Conservation (phyloP, 2,329 filamentous ascomycete genomes). For the Ophiosphaerella narmari region DNA sequence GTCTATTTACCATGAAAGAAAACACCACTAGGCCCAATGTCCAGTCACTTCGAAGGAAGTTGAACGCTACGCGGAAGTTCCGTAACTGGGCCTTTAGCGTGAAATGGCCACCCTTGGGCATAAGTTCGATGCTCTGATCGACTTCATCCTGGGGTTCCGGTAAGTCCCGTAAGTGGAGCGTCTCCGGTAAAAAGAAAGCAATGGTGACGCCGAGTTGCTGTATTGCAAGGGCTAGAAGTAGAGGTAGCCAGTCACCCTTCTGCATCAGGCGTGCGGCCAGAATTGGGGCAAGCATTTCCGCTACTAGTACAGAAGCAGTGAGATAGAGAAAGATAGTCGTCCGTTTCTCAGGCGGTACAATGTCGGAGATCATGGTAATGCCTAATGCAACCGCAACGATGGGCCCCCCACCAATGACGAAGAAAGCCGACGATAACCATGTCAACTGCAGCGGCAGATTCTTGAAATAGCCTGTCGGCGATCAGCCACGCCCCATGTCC, state of each 20-base stretch:
- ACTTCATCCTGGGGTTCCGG: constrained; percentile 28
- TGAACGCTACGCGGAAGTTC: constrained; percentile 46
- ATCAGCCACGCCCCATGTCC: constrained; percentile 8
- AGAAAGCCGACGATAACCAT: constrained; percentile 54
- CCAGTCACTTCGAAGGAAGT: constrained; percentile 48
- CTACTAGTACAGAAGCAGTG: constrained; percentile 37
- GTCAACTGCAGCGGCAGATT: constrained; percentile 52
- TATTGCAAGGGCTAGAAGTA: constrained; percentile 36
- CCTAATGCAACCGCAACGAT: constrained; percentile 54
- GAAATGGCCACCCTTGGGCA: constrained; percentile 18
- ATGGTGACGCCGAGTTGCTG: constrained; percentile 32
- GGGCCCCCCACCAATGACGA: constrained; percentile 54
- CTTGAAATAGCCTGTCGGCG: constrained; percentile 35
- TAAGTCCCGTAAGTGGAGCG: constrained; percentile 39
- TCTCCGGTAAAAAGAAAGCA: constrained; percentile 40
- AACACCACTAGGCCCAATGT: constrained; percentile 50
- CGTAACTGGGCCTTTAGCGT: constrained; percentile 35
- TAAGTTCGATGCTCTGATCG: constrained; percentile 21
- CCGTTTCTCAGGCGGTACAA: constrained; percentile 53
- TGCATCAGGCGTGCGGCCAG: constrained; percentile 40
- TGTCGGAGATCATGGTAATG: constrained; percentile 57
- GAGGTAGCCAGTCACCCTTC: constrained; percentile 38
- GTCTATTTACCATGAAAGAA: constrained; percentile 54
- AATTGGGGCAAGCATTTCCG: constrained; percentile 42
- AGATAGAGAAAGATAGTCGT: constrained; percentile 35